Evolutionary conservation across 768 basidiomycete genomes (phyloP).

Genomic region (Panellus pusillus): DNA sequence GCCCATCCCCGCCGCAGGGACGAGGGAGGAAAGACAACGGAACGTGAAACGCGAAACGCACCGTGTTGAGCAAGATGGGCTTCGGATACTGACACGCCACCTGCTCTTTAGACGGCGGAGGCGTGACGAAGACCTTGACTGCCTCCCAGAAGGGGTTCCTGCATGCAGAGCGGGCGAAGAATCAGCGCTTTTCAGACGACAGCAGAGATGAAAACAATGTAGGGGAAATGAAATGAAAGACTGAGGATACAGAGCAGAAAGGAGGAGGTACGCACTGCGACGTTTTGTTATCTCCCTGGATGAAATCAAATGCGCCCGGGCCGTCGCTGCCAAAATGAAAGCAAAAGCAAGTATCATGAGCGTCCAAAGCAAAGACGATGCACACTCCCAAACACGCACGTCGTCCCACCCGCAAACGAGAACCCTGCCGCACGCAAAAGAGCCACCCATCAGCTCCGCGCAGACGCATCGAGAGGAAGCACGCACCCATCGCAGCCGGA

Average conservation of each 20-base stretch:
- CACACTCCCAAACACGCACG: slow-evolving; percentile 42
- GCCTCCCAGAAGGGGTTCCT: slow-evolving; percentile 83
- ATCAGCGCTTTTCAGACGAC: too few species aligned
- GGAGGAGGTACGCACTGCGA: slow-evolving; percentile 46
- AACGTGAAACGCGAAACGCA: slow-evolving; percentile 25
- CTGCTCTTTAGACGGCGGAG: slow-evolving; percentile 58
- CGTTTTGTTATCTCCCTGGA: slow-evolving; percentile 67
- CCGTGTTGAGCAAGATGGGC: slow-evolving; percentile 75
- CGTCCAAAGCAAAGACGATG: too few species aligned
- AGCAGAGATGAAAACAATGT: too few species aligned
- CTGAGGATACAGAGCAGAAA: background rate
- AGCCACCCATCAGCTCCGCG: too few species aligned
- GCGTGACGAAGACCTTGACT: slow-evolving; percentile 64
- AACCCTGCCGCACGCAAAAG: slow-evolving; percentile 52
- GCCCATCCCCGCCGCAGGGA: too few species aligned
- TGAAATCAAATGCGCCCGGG: slow-evolving; percentile 76
- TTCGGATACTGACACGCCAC: slow-evolving; percentile 74
- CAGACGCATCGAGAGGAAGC: too few species aligned
- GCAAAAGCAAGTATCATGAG: background rate
- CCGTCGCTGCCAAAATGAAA: slow-evolving; percentile 55
- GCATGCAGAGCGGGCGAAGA: slow-evolving; percentile 10
- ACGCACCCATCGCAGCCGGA: slow-evolving; percentile 75
- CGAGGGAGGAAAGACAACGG: too few species aligned
- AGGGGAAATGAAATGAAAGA: slow-evolving; percentile 5
- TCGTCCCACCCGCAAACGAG: slow-evolving; percentile 78